Evolutionary conservation across 2,329 filamentous ascomycete genomes (phyloP).

Genomic region (Hymenotorrendiella dingleyae): DNA sequence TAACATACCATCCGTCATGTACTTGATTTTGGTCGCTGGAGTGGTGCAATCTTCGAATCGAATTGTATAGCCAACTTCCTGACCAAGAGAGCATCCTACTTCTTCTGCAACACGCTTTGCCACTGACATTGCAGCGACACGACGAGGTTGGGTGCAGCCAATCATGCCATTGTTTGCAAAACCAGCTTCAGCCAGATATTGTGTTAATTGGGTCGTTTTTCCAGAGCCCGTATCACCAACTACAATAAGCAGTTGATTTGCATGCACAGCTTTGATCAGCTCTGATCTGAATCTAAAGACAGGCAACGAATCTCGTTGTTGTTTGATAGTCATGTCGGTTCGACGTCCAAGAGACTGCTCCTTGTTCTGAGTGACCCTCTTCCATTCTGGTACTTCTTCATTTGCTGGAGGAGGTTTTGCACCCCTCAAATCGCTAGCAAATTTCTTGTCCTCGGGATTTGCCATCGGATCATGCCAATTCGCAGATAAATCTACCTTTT

Average conservation of each 20-base stretch:
- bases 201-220: slow-evolving; percentile 94
- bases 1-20: slow-evolving; percentile 99
- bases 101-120: slow-evolving; percentile 96
- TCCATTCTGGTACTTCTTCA: slow-evolving; percentile 86
- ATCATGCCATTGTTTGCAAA: slow-evolving; percentile 85
- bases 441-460: slow-evolving; percentile 74
- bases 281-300: slow-evolving; percentile 85
- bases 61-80: slow-evolving; percentile 95
- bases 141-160: slow-evolving; percentile 92
- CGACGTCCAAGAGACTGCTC: slow-evolving; percentile 79
- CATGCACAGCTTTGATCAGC: slow-evolving; percentile 76
- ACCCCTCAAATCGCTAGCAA: slow-evolving; percentile 78
- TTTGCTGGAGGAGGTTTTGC: slow-evolving; percentile 52
- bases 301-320: slow-evolving; percentile 84
- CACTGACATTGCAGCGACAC: slow-evolving; percentile 96
- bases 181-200: slow-evolving; percentile 89
- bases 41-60: slow-evolving; percentile 94
- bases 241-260: slow-evolving; percentile 90
- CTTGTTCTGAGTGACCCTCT: slow-evolving; percentile 72
- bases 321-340: slow-evolving; percentile 87
- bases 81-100: slow-evolving; percentile 82
- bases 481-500: slow-evolving; percentile 75
- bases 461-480: slow-evolving; percentile 99
- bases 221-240: slow-evolving; percentile 96
- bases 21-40: slow-evolving; percentile 88